Conservation (phyloP, 495 filamentous ascomycete species). For the Neurospora pannonica region DNA sequence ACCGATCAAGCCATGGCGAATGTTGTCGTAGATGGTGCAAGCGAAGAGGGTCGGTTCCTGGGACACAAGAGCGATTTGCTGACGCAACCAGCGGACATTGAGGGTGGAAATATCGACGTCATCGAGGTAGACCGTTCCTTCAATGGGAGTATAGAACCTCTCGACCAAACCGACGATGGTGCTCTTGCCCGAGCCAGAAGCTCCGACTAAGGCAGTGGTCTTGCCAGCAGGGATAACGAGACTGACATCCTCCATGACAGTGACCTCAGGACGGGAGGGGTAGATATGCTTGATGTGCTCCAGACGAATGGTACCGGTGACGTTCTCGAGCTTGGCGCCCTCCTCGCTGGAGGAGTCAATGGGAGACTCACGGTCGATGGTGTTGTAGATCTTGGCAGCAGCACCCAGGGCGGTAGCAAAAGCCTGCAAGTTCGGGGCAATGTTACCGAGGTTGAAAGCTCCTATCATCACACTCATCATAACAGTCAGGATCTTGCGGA, state of each 20-base stretch:
- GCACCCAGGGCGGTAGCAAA: slow-evolving; percentile 68
- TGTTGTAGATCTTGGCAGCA: slow-evolving; percentile 80
- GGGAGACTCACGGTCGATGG: slow-evolving; percentile 84
- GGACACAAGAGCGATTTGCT: slow-evolving; percentile 82
- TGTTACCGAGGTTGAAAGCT: slow-evolving; percentile 82
- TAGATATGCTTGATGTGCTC: slow-evolving; percentile 84
- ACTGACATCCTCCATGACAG: slow-evolving; percentile 73
- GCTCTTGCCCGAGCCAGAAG: slow-evolving; percentile 83
- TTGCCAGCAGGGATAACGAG: slow-evolving; percentile 76
- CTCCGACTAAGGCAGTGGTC: slow-evolving; percentile 76
- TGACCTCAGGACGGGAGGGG: slow-evolving; percentile 81
- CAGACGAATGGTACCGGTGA: slow-evolving; percentile 75
- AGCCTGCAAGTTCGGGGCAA: slow-evolving; percentile 75
- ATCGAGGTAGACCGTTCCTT: slow-evolving; percentile 70
- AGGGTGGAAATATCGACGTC: slow-evolving; percentile 71
- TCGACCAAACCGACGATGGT: slow-evolving; percentile 89
- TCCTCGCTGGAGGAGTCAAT: slow-evolving; percentile 66
- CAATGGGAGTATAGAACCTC: slow-evolving; percentile 84
- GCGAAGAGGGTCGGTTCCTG: slow-evolving; percentile 77
- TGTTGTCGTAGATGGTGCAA: slow-evolving; percentile 79
- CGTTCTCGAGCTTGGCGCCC: slow-evolving; percentile 58
- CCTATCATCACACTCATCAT: slow-evolving; percentile 85
- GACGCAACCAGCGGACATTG: slow-evolving; percentile 85
- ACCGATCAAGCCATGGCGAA: slow-evolving; percentile 79
- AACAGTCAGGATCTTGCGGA: slow-evolving; percentile 60